phyloP scores from a whole-genome alignment of 768 basidiomycete species.

The Mycena capillaripes region DNA sequence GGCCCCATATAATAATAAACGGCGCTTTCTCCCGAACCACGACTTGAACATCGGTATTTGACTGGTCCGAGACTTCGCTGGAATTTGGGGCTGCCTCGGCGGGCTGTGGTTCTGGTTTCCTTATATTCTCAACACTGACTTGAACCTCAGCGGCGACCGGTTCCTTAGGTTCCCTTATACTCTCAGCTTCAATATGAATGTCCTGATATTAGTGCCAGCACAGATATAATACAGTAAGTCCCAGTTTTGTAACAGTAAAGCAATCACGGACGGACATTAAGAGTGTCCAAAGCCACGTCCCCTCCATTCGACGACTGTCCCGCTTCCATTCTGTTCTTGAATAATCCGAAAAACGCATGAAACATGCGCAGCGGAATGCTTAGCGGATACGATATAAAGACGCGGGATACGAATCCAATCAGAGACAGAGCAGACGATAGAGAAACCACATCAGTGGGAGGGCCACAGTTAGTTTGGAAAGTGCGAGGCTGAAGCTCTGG shows the following conservation, averaged over 20 bases:
- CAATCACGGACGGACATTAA: constrained; percentile 65
- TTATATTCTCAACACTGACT: not conserved
- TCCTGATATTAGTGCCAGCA: constrained; percentile 55
- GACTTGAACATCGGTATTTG: too few relatives aligned
- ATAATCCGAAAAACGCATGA: constrained; percentile 30
- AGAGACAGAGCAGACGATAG: constrained; percentile 58
- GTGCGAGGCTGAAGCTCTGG: not conserved
- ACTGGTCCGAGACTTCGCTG: too few relatives aligned
- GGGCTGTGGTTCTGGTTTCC: constrained; percentile 23
- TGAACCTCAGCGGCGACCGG: not conserved
- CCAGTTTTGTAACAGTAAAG: constrained; percentile 46
- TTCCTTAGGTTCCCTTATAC: constrained; percentile 26
- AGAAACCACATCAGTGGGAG: constrained; percentile 42
- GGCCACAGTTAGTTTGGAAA: not conserved
- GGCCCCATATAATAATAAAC: constrained; percentile 45
- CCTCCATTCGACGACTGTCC: not conserved
- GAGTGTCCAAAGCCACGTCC: constrained; percentile 55
- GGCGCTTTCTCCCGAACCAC: constrained; percentile 35
- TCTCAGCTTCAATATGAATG: constrained; percentile 47
- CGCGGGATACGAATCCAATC: constrained; percentile 61
- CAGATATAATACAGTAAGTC: constrained; percentile 51
- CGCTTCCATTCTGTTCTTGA: constrained; percentile 29
- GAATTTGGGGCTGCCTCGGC: too few relatives aligned
- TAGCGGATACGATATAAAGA: constrained; percentile 65
- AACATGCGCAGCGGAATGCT: constrained; percentile 61